Evolutionary conservation across 2,329 filamentous ascomycete genomes (phyloP), one percentile per base, ranked within the genome.

Genomic region (Xylaria sp.): DNA sequence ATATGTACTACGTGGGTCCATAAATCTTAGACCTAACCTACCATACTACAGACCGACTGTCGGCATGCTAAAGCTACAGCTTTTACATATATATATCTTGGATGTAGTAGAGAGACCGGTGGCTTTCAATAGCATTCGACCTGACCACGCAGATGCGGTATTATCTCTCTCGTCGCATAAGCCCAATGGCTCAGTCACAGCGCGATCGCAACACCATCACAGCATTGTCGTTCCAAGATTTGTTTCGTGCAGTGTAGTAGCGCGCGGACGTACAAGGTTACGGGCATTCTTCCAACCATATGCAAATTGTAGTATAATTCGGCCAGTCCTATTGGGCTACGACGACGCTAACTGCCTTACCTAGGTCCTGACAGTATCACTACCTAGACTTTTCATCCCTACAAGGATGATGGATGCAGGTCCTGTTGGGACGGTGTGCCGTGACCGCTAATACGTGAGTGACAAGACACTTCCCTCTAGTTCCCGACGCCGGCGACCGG

Each of bases 401-500:
- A 41, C 60, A 66, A 69, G 63, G 50, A 57, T 61, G 28, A 60
- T 65, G 41, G 54, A 68, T 63, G 61, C 52, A 55, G 44, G 25
- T 20, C 34, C 10, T 37, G 15, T 25, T 57, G 39, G 46, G 65
- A 60, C 50, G 54, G 41, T 55, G 59, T 63, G 55, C 65, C 52
- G 64, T 67, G 68, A 70, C 64, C 68, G 32, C 63, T 60, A 46
- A 54, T 63, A 46, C 46, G 6, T n/a, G 52, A 20, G 20, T 55
- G 52, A 37, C 50, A 59, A 23, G 46, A n/a, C 59, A 67, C 57
- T 70, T 70, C 28, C 48, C 41, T 54, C n/a, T 66, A 69, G 66
- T 57, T 57, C 64, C 70, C 70, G 70, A 66, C 66, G 66, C 69
- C 71, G 71, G 69, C 65, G 32, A 62, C 66, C 62, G 63, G 70